Base-by-base conservation (phyloP, 768 basidiomycete species). In the Calvatia gigantea region DNA sequence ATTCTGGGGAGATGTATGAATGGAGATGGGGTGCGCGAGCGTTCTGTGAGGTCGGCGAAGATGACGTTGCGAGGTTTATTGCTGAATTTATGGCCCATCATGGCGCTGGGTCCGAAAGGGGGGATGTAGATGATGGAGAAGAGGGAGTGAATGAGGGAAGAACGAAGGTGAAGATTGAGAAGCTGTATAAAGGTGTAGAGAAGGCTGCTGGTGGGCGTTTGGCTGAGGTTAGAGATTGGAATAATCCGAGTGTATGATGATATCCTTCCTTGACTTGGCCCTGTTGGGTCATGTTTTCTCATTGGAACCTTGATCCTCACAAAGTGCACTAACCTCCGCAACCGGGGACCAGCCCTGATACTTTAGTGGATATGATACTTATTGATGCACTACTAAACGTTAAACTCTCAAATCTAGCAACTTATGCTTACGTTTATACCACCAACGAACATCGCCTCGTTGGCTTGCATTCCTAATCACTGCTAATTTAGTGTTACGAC, bases 11-110 rank as follows among this genome's bases (percentile, higher is more conserved):
- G 12, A 69, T 72, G 14, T 81, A 75, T 58, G 90, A 93, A 64
- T 93, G 91, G 92, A 80, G 84, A 15, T 98, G 94, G 94, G 94
- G 94, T 2, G 73, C 79, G 25, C 79, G 91, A 27, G 85, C 93
- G 1, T 80, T 87, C 35, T 82, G 82, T 29, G 95, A 98, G 69
- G 82, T 97, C 3, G 87, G 91, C 1, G 95, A 98, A 69, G 70
- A 77, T 56, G 85, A 76, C 11, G 73, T 94, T 7, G 89, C 85
- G 1, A 72, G 71, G 52, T 96, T 96, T 63, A 76, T 96, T 1
- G 84, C 85, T 1, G 85, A 90, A 62, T 89, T 94, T 62, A 91
- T 93, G 87, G 77, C 82, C 33, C 78, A 63, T 17, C 31, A 48
- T 33, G 38, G 38, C 27, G 69, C 71, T 39, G 67, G 68, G 31